Conservation (phyloP, 768 basidiomycete species). For the Boletus rubroflammeus region DNA sequence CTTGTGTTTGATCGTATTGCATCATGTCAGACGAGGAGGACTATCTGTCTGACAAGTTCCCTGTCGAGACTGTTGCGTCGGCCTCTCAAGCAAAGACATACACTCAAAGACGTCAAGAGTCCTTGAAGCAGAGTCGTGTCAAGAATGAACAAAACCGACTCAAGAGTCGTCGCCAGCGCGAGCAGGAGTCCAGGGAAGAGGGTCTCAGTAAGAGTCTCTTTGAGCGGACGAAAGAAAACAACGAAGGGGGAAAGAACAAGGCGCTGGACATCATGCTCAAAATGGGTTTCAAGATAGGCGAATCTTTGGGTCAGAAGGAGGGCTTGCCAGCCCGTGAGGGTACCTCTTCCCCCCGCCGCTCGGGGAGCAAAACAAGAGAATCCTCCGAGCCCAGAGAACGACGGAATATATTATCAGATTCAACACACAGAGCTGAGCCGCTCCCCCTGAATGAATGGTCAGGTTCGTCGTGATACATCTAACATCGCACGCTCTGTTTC, state of each 20-base stretch:
- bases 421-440: conserved; percentile 57
- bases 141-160: conserved; percentile 66
- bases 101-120: conserved; percentile 64
- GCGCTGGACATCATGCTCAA: conserved; percentile 89
- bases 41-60: conserved; percentile 87
- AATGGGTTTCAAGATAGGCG: conserved; percentile 88
- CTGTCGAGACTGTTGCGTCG: conserved; percentile 39
- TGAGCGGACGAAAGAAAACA: conserved; percentile 66
- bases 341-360: not conserved
- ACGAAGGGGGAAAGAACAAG: conserved; percentile 52
- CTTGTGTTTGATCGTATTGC: not conserved
- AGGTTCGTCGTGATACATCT: conserved; percentile 45
- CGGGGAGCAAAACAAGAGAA: conserved; percentile 2
- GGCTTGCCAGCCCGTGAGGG: conserved; percentile 5
- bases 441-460: conserved; percentile 78
- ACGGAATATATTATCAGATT: not conserved
- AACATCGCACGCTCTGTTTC: not conserved
- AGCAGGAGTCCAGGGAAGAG: conserved; percentile 72
- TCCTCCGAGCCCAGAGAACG: conserved; percentile 1
- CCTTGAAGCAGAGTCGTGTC: conserved; percentile 48
- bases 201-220: conserved; percentile 80
- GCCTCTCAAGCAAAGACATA: conserved; percentile 57
- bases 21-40: conserved; percentile 75
- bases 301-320: conserved; percentile 57
- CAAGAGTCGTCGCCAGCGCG: conserved; percentile 62